Base-by-base conservation (phyloP, 495 filamentous ascomycete genomes). In the Lichina pygmaea region DNA sequence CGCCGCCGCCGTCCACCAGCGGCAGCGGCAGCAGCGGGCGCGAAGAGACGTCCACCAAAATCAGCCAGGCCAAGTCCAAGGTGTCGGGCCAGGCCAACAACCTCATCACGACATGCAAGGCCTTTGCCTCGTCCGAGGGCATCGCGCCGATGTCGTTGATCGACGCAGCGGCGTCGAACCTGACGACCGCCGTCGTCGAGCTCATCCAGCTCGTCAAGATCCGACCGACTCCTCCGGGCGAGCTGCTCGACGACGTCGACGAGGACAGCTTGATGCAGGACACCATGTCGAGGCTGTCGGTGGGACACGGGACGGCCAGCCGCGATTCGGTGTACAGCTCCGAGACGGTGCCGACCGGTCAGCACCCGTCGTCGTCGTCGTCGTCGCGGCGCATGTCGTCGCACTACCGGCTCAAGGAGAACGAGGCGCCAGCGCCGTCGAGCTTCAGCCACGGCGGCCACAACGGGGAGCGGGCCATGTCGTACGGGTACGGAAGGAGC, bases 81-180 rank as follows among this genome's bases (percentile, higher is more conserved):
- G 76, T 94, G 10, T 86, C 82, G 17, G 80, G 78, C 6, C 93
- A 89, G 10, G 82, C 89, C 31, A 97, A 95, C 65, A 93, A 92
- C 52, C 62, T 95, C 47, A 93, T 93, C 50, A 95, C 84, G 11
- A 84, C 86, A 4, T 77, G 79, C 16, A 93, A 86, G 63, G 92
- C 91, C 53, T 92, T 86, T 57, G 76, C 81, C 34, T 64, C 63
- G 16, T 74, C 82, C 0, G 71, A 67, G 33, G 89, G 89, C 13
- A 65, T 97, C n/a, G 86, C 82, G 5, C 89, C 91, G 2, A 78
- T 97, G n/a, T 91, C 82, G 3, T 61, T 97, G 16, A 65, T 97
- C 12, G 89, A 97, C 61, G 89, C 89, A 9, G 89, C 89, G 8
- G 86, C 86, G n/a, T 86, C 81, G 11, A 85, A 97, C 61, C 63